These are phyloP conservation scores for Cutaneotrichosporon curvatum DNA, from an alignment of 1,284 basidiomycete species.

Conservation along the genomic window DNA sequence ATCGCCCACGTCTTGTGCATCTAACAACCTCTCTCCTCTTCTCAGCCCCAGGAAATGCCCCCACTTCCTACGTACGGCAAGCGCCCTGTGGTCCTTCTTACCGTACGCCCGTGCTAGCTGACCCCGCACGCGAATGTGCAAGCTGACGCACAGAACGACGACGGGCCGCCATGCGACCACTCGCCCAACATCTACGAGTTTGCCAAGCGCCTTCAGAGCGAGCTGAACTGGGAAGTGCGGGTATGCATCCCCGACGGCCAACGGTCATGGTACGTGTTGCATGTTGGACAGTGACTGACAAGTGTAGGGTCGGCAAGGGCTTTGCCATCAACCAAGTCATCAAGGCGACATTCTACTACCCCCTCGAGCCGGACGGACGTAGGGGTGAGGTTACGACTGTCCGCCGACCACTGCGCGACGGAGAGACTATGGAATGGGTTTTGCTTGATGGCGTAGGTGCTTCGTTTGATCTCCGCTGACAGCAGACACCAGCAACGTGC, in stretches of 20 bases:
- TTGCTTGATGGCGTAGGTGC: conserved; percentile 68
- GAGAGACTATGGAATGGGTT: conserved; percentile 79
- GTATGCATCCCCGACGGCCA: conserved; percentile 83
- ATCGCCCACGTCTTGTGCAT: too few relatives aligned
- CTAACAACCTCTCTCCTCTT: not conserved
- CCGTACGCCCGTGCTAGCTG: too few relatives aligned
- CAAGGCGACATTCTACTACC: conserved; percentile 73
- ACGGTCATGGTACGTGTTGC: conserved; percentile 62
- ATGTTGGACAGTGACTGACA: not conserved
- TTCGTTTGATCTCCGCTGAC: conserved; percentile 4
- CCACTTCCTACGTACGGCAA: conserved; percentile 26
- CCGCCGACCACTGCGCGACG: conserved; percentile 62
- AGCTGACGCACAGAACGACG: conserved; percentile 53
- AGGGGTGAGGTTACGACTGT: conserved; percentile 59
- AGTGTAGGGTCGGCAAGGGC: conserved; percentile 59
- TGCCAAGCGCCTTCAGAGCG: conserved; percentile 58
- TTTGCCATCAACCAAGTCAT: conserved; percentile 75
- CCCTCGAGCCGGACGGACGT: conserved; percentile 58
- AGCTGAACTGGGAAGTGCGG: conserved; percentile 74
- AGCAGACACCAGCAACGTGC: conserved; percentile 80
- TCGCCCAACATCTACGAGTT: conserved; percentile 81
- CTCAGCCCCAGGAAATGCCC: conserved; percentile 28
- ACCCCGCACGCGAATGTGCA: too few relatives aligned
- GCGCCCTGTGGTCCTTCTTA: conserved; percentile 37
- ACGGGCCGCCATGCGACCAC: conserved; percentile 65